Evolutionary conservation across 2,329 filamentous ascomycete species (phyloP).

Genomic region (Sporothrix pseudoabietina): DNA sequence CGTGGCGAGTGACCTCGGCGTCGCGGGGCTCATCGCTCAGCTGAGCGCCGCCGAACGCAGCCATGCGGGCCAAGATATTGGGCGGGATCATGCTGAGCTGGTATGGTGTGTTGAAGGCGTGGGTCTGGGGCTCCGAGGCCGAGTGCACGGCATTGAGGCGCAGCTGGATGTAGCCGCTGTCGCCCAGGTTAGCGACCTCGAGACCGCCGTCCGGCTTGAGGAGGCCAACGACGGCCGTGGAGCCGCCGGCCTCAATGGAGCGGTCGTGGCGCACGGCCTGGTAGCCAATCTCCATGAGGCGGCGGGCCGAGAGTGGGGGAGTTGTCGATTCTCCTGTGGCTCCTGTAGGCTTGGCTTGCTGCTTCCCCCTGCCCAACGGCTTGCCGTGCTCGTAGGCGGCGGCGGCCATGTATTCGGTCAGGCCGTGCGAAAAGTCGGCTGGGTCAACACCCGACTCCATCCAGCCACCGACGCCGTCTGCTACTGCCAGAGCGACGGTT

Average conservation of each 20-base stretch:
- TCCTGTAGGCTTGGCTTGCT: constrained; percentile 35
- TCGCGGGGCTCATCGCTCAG: constrained; percentile 83
- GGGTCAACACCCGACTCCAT: constrained; percentile 89
- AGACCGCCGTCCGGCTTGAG: constrained; percentile 71
- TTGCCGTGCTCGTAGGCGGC: constrained; percentile 63
- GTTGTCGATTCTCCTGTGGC: constrained; percentile 32
- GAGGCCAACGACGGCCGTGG: constrained; percentile 87
- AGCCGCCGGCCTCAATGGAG: constrained; percentile 77
- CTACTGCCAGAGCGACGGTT: constrained; percentile 80
- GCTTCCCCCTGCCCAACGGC: constrained; percentile 30
- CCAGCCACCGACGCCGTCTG: constrained; percentile 96
- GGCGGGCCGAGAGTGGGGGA: constrained; percentile 59
- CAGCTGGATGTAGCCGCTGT: constrained; percentile 89
- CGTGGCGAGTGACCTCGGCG: constrained; percentile 75
- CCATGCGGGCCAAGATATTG: constrained; percentile 74
- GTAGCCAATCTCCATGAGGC: constrained; percentile 81
- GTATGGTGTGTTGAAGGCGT: constrained; percentile 96
- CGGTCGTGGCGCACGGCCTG: constrained; percentile 75
- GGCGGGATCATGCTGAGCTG: constrained; percentile 88
- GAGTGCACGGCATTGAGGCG: constrained; percentile 82
- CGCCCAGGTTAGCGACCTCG: constrained; percentile 90
- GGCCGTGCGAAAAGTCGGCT: constrained; percentile 88
- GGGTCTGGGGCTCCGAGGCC: constrained; percentile 83
- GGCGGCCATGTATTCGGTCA: constrained; percentile 91
- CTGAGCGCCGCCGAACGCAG: constrained; percentile 78